These are phyloP conservation scores for Gossypium lobatum DNA, from an alignment of 441 rosid species.

Conservation along the genomic window DNA sequence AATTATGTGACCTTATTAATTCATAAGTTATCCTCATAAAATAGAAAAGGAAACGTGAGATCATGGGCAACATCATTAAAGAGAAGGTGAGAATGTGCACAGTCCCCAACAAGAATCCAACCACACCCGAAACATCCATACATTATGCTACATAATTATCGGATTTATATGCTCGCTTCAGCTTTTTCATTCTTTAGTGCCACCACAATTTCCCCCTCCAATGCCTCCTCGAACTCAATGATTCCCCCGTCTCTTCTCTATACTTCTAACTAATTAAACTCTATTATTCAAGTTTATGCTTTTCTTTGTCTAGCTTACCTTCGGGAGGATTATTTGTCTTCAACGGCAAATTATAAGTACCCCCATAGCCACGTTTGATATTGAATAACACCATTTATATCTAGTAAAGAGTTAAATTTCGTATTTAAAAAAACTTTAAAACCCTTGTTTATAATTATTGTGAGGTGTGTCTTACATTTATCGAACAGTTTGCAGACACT, in stretches of 20 bases:
- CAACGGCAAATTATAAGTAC: no score
- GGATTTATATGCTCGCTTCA: neutral
- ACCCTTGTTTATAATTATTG: neutral
- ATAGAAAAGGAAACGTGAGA: neutral
- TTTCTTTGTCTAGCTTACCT: no score
- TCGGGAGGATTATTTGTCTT: no score
- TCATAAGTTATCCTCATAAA: neutral
- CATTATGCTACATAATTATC: neutral
- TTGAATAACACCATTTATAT: no score
- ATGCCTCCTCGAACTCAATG: neutral
- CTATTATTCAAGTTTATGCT: no score
- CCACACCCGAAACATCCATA: conserved; percentile 4
- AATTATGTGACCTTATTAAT: no score
- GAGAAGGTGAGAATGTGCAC: neutral
- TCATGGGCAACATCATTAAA: conserved; percentile 8
- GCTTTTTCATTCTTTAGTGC: neutral
- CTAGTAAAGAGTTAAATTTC: no score
- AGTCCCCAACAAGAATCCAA: conserved; percentile 8
- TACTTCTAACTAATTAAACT: neutral
- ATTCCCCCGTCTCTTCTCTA: neutral
- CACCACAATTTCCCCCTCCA: conserved; percentile 4
- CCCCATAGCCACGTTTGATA: no score
- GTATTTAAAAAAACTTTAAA: neutral
- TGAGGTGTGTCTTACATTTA: no score
- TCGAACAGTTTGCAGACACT: no score